Evolutionary conservation across 768 basidiomycete species (phyloP).

Genomic region (Symmetrospora coprosmae): DNA sequence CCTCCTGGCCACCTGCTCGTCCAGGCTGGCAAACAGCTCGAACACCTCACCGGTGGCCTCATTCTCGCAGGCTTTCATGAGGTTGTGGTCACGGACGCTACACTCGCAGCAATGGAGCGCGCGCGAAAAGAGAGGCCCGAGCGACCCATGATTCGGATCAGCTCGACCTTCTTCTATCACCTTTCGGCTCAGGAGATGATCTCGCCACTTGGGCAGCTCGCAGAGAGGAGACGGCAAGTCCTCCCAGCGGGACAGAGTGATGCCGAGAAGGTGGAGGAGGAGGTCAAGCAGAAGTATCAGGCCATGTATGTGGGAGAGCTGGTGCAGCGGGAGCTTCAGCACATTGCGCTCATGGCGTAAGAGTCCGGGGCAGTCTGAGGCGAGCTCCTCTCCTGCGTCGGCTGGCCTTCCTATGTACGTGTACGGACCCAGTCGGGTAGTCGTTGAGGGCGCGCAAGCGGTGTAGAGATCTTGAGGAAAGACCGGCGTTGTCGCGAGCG

Average conservation of each 20-base stretch:
- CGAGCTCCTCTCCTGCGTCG: too few relatives aligned
- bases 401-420: too few relatives aligned
- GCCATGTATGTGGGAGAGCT: conserved; percentile 80
- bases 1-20: conserved; percentile 73
- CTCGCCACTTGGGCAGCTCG: conserved; percentile 47
- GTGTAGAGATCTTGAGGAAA: too few relatives aligned
- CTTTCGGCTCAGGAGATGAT: conserved; percentile 71
- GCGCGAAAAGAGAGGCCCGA: conserved; percentile 50
- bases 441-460: too few relatives aligned
- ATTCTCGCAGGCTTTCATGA: conserved; percentile 91
- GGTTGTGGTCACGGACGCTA: conserved; percentile 73
- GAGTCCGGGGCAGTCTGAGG: too few relatives aligned
- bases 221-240: conserved; percentile 42
- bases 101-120: conserved; percentile 53
- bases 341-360: conserved; percentile 60
- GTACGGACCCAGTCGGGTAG: too few relatives aligned
- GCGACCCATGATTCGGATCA: conserved; percentile 86
- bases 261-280: conserved; percentile 40
- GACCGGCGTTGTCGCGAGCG: too few relatives aligned
- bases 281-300: conserved; percentile 41
- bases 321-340: conserved; percentile 65
- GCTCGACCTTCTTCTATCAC: conserved; percentile 93
- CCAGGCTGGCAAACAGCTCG: conserved; percentile 90
- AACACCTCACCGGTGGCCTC: conserved; percentile 46
- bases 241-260: conserved; percentile 38